Evolutionary conservation across 2,329 filamentous ascomycete genomes (phyloP).

Genomic region (Calonectria montana): DNA sequence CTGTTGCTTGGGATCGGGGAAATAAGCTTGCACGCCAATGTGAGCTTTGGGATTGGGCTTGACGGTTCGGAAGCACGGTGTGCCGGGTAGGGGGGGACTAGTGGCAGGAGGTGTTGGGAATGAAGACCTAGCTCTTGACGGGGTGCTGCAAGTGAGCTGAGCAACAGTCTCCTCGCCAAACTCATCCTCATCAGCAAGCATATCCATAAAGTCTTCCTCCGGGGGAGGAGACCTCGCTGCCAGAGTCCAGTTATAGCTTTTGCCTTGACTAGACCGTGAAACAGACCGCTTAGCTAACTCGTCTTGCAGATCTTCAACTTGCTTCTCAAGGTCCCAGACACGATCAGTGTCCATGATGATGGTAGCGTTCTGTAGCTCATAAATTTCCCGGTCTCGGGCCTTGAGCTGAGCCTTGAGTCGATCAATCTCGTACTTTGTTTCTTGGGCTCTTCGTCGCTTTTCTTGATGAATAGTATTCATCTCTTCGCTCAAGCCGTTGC

Average conservation of each 20-base stretch:
- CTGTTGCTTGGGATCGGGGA: conserved; percentile 57
- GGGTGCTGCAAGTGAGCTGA: conserved; percentile 64
- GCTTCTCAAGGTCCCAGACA: conserved; percentile 55
- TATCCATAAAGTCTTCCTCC: conserved; percentile 55
- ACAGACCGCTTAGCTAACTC: conserved; percentile 45
- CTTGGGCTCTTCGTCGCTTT: conserved; percentile 53
- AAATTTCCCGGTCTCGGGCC: conserved; percentile 64
- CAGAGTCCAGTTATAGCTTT: conserved; percentile 62
- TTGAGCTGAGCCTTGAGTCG: conserved; percentile 61
- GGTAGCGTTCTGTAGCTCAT: conserved; percentile 62
- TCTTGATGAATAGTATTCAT: conserved; percentile 64
- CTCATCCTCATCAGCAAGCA: conserved; percentile 50
- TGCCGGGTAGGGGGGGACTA: conserved; percentile 54
- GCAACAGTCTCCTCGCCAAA: conserved; percentile 65
- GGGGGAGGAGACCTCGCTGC: conserved; percentile 60
- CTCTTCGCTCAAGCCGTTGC: conserved; percentile 68
- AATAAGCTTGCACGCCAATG: conserved; percentile 52
- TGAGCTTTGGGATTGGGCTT: conserved; percentile 37
- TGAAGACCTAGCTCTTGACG: conserved; percentile 55
- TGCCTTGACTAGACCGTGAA: conserved; percentile 36
- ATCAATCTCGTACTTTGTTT: conserved; percentile 59
- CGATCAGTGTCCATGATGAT: conserved; percentile 60
- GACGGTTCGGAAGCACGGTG: conserved; percentile 50
- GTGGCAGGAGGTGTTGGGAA: conserved; percentile 68
- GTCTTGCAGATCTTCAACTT: conserved; percentile 50